phyloP scores from a whole-genome alignment of 2,329 filamentous ascomycete species.

The Cordyceps javanica region DNA sequence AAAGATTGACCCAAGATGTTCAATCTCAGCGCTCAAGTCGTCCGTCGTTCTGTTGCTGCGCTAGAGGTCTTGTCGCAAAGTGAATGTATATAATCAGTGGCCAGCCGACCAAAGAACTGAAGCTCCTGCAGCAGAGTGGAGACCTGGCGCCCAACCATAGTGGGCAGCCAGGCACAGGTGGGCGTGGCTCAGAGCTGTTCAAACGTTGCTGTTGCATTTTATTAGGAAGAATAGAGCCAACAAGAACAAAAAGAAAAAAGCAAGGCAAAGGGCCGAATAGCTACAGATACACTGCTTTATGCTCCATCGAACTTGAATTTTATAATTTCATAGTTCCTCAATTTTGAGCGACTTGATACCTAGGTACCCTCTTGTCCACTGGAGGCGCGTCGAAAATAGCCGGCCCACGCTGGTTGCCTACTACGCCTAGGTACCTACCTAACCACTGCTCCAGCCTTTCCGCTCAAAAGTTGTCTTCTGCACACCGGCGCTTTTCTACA shows the following conservation, averaged over 20 bases:
- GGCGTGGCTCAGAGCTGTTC: neutral
- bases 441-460: constrained; percentile 1
- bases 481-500: neutral
- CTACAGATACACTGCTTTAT: too few relatives aligned
- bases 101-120: neutral
- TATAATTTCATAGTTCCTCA: too few relatives aligned
- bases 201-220: neutral
- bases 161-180: neutral
- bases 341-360: too few relatives aligned
- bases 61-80: constrained; percentile 6
- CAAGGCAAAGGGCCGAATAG: too few relatives aligned
- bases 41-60: neutral
- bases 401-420: too few relatives aligned
- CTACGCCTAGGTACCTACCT: too few relatives aligned
- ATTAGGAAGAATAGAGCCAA: too few relatives aligned
- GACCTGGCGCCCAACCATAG: neutral
- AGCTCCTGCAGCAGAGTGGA: constrained; percentile 10
- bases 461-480: neutral
- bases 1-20: neutral
- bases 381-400: too few relatives aligned
- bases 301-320: too few relatives aligned
- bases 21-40: neutral
- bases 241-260: too few relatives aligned
- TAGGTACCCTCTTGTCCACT: too few relatives aligned
- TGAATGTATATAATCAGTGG: neutral